Evolutionary conservation across 768 basidiomycete species (phyloP).

Genomic region (Brasilioporus rufonigricans): DNA sequence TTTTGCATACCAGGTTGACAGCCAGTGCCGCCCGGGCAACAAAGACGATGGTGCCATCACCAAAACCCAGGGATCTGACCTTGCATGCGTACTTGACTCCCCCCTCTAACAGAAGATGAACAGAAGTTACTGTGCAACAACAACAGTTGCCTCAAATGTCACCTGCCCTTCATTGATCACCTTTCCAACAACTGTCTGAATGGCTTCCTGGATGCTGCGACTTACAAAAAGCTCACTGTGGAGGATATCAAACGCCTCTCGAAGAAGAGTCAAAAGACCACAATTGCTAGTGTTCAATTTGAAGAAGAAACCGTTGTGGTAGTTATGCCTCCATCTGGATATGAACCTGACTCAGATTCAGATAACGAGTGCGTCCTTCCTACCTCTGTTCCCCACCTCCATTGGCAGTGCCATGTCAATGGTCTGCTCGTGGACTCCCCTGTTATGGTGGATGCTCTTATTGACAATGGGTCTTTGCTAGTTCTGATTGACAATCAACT

Average conservation of each 20-base stretch:
- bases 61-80: too few relatives aligned
- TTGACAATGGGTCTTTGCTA: too few relatives aligned
- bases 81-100: too few relatives aligned
- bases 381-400: background rate
- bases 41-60: too few relatives aligned
- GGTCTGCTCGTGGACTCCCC: background rate
- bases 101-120: slow-evolving; percentile 9
- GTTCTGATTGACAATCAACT: too few relatives aligned
- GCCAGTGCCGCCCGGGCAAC: too few relatives aligned
- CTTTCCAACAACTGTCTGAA: slow-evolving; percentile 16
- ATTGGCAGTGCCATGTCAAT: background rate
- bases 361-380: too few relatives aligned
- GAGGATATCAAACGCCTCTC: background rate
- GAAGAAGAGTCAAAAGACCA: background rate
- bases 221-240: slow-evolving; percentile 11
- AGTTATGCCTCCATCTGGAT: background rate
- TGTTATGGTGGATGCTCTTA: background rate
- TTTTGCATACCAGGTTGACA: too few relatives aligned
- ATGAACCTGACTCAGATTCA: too few relatives aligned
- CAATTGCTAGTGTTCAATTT: background rate
- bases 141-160: slow-evolving; percentile 28
- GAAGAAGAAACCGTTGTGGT: background rate
- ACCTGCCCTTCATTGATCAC: background rate
- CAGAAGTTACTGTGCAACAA: slow-evolving; percentile 7
- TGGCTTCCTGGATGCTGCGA: slow-evolving; percentile 14